Percentiles rank a stretch among this genome's conserved stretches.
Evolutionary conservation across 177 flowering plant species (phyloP).

Genomic region (Vitis hybrid): DNA sequence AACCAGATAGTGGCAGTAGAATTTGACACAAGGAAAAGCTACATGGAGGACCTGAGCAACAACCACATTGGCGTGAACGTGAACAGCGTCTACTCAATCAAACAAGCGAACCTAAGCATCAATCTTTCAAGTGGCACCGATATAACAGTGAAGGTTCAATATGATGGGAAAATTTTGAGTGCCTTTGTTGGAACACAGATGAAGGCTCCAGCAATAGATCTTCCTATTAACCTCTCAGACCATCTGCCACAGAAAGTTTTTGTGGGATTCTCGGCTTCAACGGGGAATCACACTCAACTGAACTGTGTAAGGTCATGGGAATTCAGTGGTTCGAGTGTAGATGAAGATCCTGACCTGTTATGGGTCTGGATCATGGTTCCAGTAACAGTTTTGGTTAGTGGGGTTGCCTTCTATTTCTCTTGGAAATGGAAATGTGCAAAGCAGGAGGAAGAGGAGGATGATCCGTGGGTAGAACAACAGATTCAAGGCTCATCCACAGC

Average conservation of each 20-base stretch:
- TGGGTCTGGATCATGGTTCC: conserved; percentile 39
- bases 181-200: conserved; percentile 13
- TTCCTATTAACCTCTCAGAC: conserved; percentile 32
- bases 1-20: conserved; percentile 50
- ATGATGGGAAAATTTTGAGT: conserved; percentile 28
- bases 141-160: conserved; percentile 11
- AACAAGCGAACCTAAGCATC: conserved; percentile 25
- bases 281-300: conserved; percentile 39
- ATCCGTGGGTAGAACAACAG: conserved; percentile 27
- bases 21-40: conserved; percentile 61
- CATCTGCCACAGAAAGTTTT: conserved; percentile 43
- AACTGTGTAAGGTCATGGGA: conserved; percentile 52
- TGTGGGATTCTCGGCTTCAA: conserved; percentile 66
- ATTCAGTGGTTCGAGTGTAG: conserved; percentile 31
- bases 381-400: background rate
- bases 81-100: conserved; percentile 36
- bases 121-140: conserved; percentile 20
- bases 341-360: background rate
- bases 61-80: conserved; percentile 65
- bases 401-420: background rate
- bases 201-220: conserved; percentile 20
- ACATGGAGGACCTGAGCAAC: conserved; percentile 37
- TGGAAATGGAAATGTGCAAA: background rate
- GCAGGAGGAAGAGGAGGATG: background rate
- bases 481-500: conserved; percentile 29